Conservation (phyloP, 805 yeast species). For the Metschnikowia peoriensis region DNA sequence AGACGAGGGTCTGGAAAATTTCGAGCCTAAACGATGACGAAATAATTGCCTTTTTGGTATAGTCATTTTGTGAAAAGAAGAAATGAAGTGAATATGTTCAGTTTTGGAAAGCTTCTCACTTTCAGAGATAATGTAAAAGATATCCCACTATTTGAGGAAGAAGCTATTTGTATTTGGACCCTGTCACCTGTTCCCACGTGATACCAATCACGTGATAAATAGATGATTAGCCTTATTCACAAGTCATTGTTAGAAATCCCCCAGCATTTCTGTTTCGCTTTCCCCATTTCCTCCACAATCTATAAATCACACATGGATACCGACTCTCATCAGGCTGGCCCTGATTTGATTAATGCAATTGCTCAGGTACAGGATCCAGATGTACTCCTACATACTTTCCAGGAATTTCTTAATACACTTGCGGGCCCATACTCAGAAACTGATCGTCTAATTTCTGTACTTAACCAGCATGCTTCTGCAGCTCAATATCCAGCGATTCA, state of each 20-base stretch:
- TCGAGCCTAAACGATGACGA: background rate
- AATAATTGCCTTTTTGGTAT: background rate
- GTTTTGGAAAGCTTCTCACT: too few species aligned
- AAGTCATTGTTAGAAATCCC: too few species aligned
- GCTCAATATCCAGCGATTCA: conserved; percentile 1
- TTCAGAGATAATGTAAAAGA: too few species aligned
- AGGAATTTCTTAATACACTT: conserved; percentile 1
- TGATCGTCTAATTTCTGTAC: background rate
- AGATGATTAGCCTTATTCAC: too few species aligned
- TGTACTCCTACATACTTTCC: conserved; percentile 2
- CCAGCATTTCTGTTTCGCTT: too few species aligned
- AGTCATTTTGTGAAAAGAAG: background rate
- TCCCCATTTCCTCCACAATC: too few species aligned
- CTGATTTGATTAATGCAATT: background rate
- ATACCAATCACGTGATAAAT: background rate
- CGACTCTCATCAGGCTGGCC: conserved; percentile 1
- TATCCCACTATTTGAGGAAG: too few species aligned
- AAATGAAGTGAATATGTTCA: too few species aligned
- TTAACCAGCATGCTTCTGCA: background rate
- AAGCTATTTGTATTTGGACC: too few species aligned
- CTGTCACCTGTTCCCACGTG: background rate
- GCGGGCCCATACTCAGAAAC: conserved; percentile 1
- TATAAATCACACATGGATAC: background rate
- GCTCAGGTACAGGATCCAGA: conserved; percentile 4
- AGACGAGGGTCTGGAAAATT: background rate